phyloP scores from a whole-genome alignment of 108 stramenopile genomes.

The Schizochytrium sp. region DNA sequence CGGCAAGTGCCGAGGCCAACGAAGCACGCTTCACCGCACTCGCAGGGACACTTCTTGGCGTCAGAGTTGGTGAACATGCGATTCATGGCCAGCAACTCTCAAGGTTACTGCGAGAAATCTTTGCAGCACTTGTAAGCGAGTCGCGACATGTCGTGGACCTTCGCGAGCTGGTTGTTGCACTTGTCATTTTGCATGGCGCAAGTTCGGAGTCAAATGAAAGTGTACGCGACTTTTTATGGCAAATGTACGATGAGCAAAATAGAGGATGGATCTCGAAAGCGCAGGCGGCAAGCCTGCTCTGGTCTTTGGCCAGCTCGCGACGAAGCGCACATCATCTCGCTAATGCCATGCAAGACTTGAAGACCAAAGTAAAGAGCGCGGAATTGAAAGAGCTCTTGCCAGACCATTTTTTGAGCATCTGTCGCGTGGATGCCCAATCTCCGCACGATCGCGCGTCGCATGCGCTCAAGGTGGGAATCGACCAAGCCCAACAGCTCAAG shows the following conservation, averaged over 20 bases:
- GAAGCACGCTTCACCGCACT: neutral
- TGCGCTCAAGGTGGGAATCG: neutral
- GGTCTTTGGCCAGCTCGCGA: neutral
- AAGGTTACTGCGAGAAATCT: neutral
- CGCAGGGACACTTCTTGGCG: neutral
- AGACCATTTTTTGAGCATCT: neutral
- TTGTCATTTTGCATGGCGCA: neutral
- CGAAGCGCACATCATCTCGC: neutral
- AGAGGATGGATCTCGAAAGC: neutral
- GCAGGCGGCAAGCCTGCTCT: neutral
- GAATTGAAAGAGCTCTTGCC: neutral
- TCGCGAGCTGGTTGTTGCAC: neutral
- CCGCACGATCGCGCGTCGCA: neutral
- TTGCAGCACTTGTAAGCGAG: neutral
- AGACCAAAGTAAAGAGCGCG: too few species aligned
- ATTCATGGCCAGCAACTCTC: neutral
- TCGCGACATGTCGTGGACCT: neutral
- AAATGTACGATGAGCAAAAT: neutral
- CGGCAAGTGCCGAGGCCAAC: neutral
- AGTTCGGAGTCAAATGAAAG: neutral
- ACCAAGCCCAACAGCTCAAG: neutral
- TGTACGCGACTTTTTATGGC: neutral
- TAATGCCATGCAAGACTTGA: neutral
- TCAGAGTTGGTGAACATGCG: neutral
- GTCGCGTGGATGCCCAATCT: neutral